These are phyloP conservation scores for Chamaecrista fasciculata DNA, from an alignment of 306 rosid genomes.

Conservation along the genomic window DNA sequence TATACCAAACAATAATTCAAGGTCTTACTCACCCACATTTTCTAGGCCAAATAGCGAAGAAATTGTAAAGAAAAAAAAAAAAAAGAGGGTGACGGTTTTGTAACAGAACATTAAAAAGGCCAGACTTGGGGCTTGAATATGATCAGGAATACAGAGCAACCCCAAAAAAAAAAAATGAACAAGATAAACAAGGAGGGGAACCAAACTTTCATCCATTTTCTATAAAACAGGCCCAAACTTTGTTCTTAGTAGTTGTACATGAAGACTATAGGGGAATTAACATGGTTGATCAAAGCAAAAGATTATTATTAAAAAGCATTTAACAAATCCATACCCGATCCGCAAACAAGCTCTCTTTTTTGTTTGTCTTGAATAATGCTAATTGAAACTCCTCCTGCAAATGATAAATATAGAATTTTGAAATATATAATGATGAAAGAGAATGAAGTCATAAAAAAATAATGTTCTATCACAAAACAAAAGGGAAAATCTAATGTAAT, in stretches of 20 bases:
- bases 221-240: background rate
- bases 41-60: too few species aligned
- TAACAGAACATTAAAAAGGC: too few species aligned
- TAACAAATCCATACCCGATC: conserved; percentile 53
- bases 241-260: background rate
- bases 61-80: too few species aligned
- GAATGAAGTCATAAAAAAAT: too few species aligned
- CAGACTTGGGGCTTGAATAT: background rate
- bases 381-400: conserved; percentile 76
- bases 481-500: too few species aligned
- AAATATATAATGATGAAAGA: background rate
- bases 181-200: background rate
- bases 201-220: background rate
- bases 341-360: conserved; percentile 74
- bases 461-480: too few species aligned
- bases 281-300: background rate
- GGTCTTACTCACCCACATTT: too few species aligned
- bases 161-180: background rate
- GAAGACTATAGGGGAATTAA: background rate
- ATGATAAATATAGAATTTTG: background rate
- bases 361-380: conserved; percentile 77
- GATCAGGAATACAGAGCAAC: too few species aligned
- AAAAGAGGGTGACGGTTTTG: too few species aligned
- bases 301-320: too few species aligned
- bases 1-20: too few species aligned